These are phyloP conservation scores for Penicillium angulare DNA, from an alignment of 495 filamentous ascomycete genomes.

Conservation along the genomic window DNA sequence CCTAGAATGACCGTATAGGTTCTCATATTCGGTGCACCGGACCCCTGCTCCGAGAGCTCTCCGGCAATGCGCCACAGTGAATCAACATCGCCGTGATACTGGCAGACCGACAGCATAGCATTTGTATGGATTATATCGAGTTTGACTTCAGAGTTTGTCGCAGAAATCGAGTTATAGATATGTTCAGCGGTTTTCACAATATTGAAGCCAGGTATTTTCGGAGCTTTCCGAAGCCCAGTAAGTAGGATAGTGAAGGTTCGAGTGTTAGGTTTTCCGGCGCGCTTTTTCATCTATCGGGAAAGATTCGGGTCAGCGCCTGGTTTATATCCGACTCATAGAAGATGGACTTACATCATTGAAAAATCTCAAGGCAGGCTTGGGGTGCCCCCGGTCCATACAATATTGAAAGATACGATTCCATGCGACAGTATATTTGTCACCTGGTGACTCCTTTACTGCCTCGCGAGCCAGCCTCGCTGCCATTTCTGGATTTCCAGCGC, in stretches of 20 bases:
- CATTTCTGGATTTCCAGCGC: constrained; percentile 53
- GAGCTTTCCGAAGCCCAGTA: constrained; percentile 61
- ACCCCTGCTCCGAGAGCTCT: constrained; percentile 59
- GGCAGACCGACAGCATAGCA: constrained; percentile 78
- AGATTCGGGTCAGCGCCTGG: background rate
- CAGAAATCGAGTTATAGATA: constrained; percentile 71
- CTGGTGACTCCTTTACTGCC: constrained; percentile 49
- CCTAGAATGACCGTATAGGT: constrained; percentile 84
- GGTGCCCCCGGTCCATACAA: constrained; percentile 55
- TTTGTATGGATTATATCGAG: constrained; percentile 81
- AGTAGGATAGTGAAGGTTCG: constrained; percentile 83
- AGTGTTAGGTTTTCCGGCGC: constrained; percentile 67
- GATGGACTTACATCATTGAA: constrained; percentile 72
- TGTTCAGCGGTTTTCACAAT: constrained; percentile 43
- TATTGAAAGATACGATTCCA: constrained; percentile 88
- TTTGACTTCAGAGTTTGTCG: constrained; percentile 53
- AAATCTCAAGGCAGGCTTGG: constrained; percentile 65
- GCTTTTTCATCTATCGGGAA: constrained; percentile 83
- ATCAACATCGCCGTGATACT: constrained; percentile 66
- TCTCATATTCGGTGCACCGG: constrained; percentile 57
- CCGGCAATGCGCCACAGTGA: constrained; percentile 68
- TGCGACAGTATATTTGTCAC: constrained; percentile 61
- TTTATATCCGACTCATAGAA: background rate
- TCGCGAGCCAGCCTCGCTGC: constrained; percentile 64
- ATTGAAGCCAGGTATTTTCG: constrained; percentile 41